phyloP scores from a whole-genome alignment of 2,329 filamentous ascomycete species.

The Trichoderma endophyticum region DNA sequence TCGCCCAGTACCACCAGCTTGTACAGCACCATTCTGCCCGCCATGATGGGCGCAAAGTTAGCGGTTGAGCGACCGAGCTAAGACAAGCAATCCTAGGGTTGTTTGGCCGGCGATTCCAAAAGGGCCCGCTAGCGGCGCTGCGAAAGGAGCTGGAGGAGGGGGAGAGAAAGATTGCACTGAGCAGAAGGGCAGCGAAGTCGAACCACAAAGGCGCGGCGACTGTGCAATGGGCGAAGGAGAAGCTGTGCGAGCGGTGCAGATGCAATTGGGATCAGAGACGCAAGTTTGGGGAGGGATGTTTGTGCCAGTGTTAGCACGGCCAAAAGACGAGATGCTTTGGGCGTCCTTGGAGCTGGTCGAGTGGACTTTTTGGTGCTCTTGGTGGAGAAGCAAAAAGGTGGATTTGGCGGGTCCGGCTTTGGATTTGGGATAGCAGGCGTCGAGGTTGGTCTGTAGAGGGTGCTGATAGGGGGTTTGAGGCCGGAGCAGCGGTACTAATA shows the following conservation, averaged over 20 bases:
- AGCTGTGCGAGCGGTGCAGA: constrained; percentile 11
- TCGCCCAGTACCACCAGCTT: constrained; percentile 94
- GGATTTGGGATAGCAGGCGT: constrained; percentile 6
- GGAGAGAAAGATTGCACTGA: neutral
- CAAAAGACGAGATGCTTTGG: constrained; percentile 14
- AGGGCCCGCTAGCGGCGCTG: constrained; percentile 12
- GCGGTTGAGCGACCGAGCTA: constrained; percentile 23
- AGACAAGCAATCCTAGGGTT: constrained; percentile 14
- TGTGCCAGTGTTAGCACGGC: constrained; percentile 16
- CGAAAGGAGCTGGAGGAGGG: constrained; percentile 2
- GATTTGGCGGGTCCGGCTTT: constrained; percentile 17
- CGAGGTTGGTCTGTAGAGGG: neutral
- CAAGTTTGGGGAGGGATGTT: constrained; percentile 18
- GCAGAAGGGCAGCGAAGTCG: neutral
- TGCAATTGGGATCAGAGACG: constrained; percentile 11
- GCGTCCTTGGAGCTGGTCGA: constrained; percentile 13
- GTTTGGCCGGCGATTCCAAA: constrained; percentile 11
- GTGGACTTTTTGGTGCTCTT: constrained; percentile 14
- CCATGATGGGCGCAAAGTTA: constrained; percentile 54
- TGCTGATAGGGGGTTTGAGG: constrained; percentile 4
- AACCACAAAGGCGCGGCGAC: neutral
- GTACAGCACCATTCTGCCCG: constrained; percentile 92
- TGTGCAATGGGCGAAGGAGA: neutral
- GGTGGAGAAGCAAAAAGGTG: constrained; percentile 15
- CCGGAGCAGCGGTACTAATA: constrained; percentile 1